Percentiles rank a stretch among this genome's conserved stretches.
These are phyloP conservation scores for Dimocarpus longan DNA, from an alignment of 345 rosid genomes.

Conservation along the genomic window DNA sequence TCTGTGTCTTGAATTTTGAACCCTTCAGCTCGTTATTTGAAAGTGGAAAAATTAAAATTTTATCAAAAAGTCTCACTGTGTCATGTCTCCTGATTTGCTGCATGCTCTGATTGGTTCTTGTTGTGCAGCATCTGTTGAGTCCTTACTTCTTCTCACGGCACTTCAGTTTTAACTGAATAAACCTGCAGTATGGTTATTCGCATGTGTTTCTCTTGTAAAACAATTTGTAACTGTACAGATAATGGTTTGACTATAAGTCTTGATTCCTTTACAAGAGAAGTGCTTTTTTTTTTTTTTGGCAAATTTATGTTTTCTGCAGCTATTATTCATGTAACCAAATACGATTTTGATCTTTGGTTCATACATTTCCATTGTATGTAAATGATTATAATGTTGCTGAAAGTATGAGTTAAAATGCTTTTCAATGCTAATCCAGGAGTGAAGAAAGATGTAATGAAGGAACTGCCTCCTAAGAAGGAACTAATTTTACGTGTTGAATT, in stretches of 20 bases:
- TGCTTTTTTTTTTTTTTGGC: not conserved
- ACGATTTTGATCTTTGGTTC: constrained; percentile 6
- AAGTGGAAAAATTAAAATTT: not conserved
- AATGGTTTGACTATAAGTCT: not conserved
- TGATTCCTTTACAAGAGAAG: constrained; percentile 2
- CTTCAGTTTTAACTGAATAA: not conserved
- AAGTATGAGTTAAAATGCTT: constrained; percentile 14
- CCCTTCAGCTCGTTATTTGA: not conserved
- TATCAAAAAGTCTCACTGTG: not conserved
- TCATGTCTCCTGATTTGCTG: not conserved
- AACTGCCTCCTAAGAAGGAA: constrained; percentile 98
- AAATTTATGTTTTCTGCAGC: not conserved
- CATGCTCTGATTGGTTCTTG: constrained; percentile 2
- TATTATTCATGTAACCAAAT: constrained; percentile 2
- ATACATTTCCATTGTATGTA: not conserved
- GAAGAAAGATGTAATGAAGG: constrained; percentile 98
- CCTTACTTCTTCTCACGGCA: not conserved
- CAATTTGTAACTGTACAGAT: not conserved
- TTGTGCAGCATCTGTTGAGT: not conserved
- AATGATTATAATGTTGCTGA: not conserved
- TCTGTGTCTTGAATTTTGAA: not conserved
- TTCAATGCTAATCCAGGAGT: constrained; percentile 67
- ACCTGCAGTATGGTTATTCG: constrained; percentile 1
- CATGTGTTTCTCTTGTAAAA: constrained; percentile 7
- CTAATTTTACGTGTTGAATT: constrained; percentile 95